Evolutionary conservation across 257 asterid species (phyloP).

Genomic region (Lycium barbarum): DNA sequence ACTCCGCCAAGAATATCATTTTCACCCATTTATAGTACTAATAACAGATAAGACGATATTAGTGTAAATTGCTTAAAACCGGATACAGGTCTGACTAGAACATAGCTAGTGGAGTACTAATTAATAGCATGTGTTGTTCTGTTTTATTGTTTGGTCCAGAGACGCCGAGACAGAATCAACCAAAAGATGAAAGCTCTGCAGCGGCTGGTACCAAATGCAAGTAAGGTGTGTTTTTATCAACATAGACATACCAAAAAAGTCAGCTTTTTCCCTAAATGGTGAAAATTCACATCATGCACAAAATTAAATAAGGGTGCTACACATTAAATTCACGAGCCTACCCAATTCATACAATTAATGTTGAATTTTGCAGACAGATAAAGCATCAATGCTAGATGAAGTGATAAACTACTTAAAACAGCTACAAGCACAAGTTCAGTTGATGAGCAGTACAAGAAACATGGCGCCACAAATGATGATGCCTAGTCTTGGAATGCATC

Average conservation of each 20-base stretch:
- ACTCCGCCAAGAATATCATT: neutral
- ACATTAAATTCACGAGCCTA: no score
- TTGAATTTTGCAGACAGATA: slow-evolving; percentile 57
- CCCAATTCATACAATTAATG: neutral
- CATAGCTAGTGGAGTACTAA: neutral
- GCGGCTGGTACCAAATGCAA: slow-evolving; percentile 80
- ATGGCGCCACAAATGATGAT: slow-evolving; percentile 57
- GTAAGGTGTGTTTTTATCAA: slow-evolving; percentile 50
- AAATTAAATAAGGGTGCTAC: neutral
- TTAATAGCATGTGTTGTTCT: neutral
- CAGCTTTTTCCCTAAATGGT: neutral
- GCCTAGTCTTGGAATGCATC: slow-evolving; percentile 61
- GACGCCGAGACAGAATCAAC: slow-evolving; percentile 77
- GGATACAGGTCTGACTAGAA: neutral
- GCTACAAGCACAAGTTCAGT: slow-evolving; percentile 67
- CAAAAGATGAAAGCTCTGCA: slow-evolving; percentile 83
- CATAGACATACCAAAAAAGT: neutral
- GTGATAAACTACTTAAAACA: slow-evolving; percentile 71
- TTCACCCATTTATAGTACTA: neutral
- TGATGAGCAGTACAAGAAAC: slow-evolving; percentile 57
- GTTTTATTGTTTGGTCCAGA: slow-evolving; percentile 38
- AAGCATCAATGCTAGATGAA: slow-evolving; percentile 83
- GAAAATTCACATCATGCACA: neutral
- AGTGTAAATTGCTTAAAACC: no score
- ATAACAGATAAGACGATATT: neutral